phyloP scores from a whole-genome alignment of 2,329 filamentous ascomycete genomes.

The Endoconidiophora polonica region DNA sequence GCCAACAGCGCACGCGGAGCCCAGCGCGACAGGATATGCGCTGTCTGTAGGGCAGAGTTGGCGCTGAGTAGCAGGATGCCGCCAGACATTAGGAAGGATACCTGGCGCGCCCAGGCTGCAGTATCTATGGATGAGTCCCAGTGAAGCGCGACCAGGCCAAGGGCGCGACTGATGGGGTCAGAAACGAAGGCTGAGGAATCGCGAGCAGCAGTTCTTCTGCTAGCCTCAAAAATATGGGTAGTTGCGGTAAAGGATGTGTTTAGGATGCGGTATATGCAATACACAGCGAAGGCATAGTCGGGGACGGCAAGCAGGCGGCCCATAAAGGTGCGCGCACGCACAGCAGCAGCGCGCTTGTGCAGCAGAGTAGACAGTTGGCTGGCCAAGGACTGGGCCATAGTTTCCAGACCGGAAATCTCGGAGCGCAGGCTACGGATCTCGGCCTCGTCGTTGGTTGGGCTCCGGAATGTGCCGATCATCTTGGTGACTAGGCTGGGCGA shows the following conservation, averaged over 20 bases:
- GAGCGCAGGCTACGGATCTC: conserved; percentile 49
- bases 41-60: conserved; percentile 70
- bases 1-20: conserved; percentile 55
- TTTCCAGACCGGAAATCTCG: conserved; percentile 63
- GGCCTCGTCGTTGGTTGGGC: conserved; percentile 40
- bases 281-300: conserved; percentile 56
- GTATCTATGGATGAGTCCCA: conserved; percentile 74
- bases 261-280: conserved; percentile 70
- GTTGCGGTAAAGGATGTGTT: conserved; percentile 54
- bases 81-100: conserved; percentile 68
- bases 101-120: conserved; percentile 72
- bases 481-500: conserved; percentile 49
- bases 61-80: conserved; percentile 70
- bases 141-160: conserved; percentile 65
- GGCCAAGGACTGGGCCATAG: conserved; percentile 58
- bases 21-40: conserved; percentile 63
- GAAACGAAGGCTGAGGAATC: conserved; percentile 15
- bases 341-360: conserved; percentile 43
- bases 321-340: conserved; percentile 47
- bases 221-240: conserved; percentile 36
- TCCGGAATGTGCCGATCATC: conserved; percentile 54
- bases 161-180: conserved; percentile 70
- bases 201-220: conserved; percentile 16
- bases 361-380: conserved; percentile 46
- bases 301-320: conserved; percentile 47